phyloP scores from a whole-genome alignment of 2,329 filamentous ascomycete species.

The Diplodia sapinea region DNA sequence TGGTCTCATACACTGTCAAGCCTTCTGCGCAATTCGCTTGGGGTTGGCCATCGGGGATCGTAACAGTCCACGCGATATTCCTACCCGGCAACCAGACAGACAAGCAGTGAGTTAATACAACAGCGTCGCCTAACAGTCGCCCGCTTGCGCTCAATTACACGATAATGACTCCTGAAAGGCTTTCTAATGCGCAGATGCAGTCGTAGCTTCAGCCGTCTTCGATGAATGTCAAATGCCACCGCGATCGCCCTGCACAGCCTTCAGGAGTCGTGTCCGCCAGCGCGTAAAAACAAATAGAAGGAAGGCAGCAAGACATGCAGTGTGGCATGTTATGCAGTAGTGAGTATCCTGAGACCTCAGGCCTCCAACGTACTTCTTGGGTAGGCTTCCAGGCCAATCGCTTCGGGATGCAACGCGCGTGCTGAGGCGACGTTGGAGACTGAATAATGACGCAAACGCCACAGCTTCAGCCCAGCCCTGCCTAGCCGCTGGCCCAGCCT shows the following conservation, averaged over 20 bases:
- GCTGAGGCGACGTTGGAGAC: slow-evolving; percentile 11
- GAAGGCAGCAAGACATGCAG: not conserved
- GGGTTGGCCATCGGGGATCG: not conserved
- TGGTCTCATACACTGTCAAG: not conserved
- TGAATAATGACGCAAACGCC: slow-evolving; percentile 16
- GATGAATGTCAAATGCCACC: not conserved
- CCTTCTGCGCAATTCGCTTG: not conserved
- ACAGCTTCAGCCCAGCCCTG: slow-evolving; percentile 9
- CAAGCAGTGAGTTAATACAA: no score
- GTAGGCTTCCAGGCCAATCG: slow-evolving; percentile 1
- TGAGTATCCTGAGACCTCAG: not conserved
- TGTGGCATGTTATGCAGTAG: not conserved
- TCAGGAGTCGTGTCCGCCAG: not conserved
- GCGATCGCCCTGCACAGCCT: not conserved
- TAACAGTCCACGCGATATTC: not conserved
- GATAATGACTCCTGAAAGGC: no score
- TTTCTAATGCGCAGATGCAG: no score
- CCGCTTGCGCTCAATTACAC: no score
- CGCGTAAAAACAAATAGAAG: not conserved
- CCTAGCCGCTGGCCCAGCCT: slow-evolving; percentile 16
- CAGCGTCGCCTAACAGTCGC: no score
- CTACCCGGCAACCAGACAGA: not conserved
- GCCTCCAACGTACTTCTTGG: not conserved
- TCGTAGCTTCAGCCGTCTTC: no score
- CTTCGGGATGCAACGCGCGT: not conserved